Evolutionary conservation across 805 yeast species (phyloP), one percentile per base, ranked within the genome.

Genomic region (Lipomyces spencermartinsiae): DNA sequence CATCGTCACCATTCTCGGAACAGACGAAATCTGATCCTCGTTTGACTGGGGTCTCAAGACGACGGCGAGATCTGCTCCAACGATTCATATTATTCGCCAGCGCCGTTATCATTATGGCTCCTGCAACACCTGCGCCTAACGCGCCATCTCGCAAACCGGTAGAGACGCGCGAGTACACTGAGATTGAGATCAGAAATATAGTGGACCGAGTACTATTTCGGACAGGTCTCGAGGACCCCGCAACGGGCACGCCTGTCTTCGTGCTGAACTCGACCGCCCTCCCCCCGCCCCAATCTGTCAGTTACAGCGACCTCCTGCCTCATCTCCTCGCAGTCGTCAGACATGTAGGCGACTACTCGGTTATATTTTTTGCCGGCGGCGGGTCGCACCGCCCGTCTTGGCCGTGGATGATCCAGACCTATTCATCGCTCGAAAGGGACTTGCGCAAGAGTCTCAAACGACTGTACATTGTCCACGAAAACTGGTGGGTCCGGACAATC

Each of bases 291-390:
- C 83, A 84, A 77, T 77, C 60, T 74, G 80, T 73, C 80, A 82
- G 70, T 43, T 79, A 61, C 71, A 84, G 86, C 53, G 85, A 83
- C 37, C 83, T 90, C 56, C 86, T 90, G 67, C 85, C 86, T 58
- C 83, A 84, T 7, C 76, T 91, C 53, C 81, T 91, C 66, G 73
- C 79, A 2, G 77, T 80, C 59, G 81, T 93, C 55, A 97, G 97
- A 1, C 73, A 79, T 5, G 81, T 82, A 14, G 62, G 58, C 35
- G 86, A 87, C 5, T 91, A 89, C 76, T 87, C 88, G 6, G 76
- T 94, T 19, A 85, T 92, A 0, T 85, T 93, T 75, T 89, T 93
- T 74, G 91, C 96, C 53, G 88, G 97, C 43, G 97, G 97, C 0
- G 87, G 94, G 64, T 87, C 84, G 35, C 75, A 78, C 62, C 83